A percentile compares a stretch with the other conserved stretches of the same genome.
Conservation (phyloP, 2,329 filamentous ascomycete species). For the Golovinomyces cichoracearum region DNA sequence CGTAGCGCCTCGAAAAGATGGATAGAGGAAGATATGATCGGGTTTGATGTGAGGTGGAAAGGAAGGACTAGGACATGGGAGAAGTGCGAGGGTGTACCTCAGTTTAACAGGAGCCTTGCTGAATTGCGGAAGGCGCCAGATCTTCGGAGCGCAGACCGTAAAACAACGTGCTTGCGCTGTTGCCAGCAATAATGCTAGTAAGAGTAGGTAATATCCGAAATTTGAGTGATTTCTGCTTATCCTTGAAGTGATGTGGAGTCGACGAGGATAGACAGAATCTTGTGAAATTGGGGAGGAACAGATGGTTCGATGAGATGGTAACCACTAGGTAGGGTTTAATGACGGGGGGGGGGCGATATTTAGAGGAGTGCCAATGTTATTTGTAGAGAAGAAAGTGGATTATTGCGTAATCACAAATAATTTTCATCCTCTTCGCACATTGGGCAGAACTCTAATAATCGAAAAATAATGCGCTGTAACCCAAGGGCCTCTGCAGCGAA, state of each 20-base stretch:
- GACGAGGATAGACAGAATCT: constrained; percentile 9
- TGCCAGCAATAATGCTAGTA: no score
- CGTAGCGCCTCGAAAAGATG: constrained; percentile 6
- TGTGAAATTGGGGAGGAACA: constrained; percentile 7
- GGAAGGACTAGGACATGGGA: constrained; percentile 9
- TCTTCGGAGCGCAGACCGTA: constrained; percentile 7
- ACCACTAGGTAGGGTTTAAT: constrained; percentile 3
- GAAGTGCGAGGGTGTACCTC: constrained; percentile 15
- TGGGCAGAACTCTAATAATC: no score
- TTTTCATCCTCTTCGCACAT: no score
- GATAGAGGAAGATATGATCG: constrained; percentile 10
- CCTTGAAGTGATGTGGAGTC: constrained; percentile 11
- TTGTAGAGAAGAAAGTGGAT: neutral
- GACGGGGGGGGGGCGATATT: neutral
- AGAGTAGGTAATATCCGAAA: constrained; percentile 14
- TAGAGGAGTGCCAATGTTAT: neutral
- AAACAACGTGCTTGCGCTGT: constrained; percentile 9
- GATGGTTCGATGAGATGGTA: constrained; percentile 9
- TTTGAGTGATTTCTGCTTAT: constrained; percentile 9
- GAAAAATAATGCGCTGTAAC: no score
- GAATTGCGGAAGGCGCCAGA: constrained; percentile 11
- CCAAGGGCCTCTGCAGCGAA: no score
- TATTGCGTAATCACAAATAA: neutral
- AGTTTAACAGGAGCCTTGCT: constrained; percentile 14
- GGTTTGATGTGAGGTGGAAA: constrained; percentile 10